Percentiles rank a stretch among this genome's conserved stretches.
Conservation (phyloP, 2,329 filamentous ascomycete genomes). For the Thelonectria blattea region DNA sequence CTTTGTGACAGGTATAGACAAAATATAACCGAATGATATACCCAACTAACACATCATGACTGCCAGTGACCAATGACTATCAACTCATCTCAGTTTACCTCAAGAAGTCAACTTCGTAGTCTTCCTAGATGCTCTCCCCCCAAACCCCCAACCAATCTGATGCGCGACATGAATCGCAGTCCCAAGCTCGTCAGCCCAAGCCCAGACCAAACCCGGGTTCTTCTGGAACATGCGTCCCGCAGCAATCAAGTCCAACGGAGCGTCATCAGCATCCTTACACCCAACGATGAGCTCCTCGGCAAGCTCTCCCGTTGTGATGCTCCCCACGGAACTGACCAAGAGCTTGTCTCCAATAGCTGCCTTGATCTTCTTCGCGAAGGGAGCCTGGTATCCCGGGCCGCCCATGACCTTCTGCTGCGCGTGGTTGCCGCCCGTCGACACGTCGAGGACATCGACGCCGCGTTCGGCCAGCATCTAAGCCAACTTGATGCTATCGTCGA, state of each 20-base stretch:
- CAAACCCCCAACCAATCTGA: slow-evolving; percentile 64
- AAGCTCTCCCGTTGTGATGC: slow-evolving; percentile 51
- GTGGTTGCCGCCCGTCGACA: slow-evolving; percentile 72
- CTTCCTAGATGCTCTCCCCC: slow-evolving; percentile 43
- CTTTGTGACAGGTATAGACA: no score
- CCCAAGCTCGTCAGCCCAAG: slow-evolving; percentile 60
- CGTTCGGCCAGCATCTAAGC: slow-evolving; percentile 66
- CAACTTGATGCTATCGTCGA: slow-evolving; percentile 67
- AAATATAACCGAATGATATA: no score
- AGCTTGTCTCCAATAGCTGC: slow-evolving; percentile 68
- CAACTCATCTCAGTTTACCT: neutral
- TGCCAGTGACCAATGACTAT: no score
- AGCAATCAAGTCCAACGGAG: slow-evolving; percentile 55
- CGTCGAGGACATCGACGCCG: slow-evolving; percentile 78
- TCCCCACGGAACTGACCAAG: slow-evolving; percentile 54
- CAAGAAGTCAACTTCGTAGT: neutral
- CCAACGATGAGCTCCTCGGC: slow-evolving; percentile 56
- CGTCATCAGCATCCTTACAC: slow-evolving; percentile 42
- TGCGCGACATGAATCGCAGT: slow-evolving; percentile 54
- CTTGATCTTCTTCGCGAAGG: slow-evolving; percentile 74
- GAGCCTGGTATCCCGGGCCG: slow-evolving; percentile 73
- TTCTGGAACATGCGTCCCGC: slow-evolving; percentile 63
- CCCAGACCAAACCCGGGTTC: slow-evolving; percentile 62
- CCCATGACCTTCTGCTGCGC: slow-evolving; percentile 60
- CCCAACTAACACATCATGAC: no score